A percentile compares a stretch with the other conserved stretches of the same genome.
phyloP scores from a whole-genome alignment of 2,329 filamentous ascomycete genomes.

The Helicocarpus griseus region DNA sequence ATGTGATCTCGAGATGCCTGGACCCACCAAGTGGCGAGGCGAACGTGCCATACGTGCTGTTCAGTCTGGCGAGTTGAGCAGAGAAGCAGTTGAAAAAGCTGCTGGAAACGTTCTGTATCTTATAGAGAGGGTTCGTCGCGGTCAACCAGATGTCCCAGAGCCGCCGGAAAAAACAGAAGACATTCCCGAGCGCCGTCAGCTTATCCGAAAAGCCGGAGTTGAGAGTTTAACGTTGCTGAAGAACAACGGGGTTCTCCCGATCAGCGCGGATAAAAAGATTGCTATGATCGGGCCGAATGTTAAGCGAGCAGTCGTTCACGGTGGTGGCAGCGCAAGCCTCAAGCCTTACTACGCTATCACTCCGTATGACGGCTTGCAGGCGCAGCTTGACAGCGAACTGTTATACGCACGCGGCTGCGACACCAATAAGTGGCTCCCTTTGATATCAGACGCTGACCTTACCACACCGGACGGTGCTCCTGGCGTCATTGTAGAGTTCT shows the following conservation, averaged over 20 bases:
- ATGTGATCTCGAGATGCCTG: constrained; percentile 16
- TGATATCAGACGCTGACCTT: constrained; percentile 37
- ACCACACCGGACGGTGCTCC: constrained; percentile 35
- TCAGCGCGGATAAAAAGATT: constrained; percentile 22
- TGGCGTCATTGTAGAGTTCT: constrained; percentile 47
- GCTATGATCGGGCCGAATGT: constrained; percentile 37
- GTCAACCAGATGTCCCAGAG: neutral
- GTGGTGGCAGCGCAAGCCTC: constrained; percentile 47
- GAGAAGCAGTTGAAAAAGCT: constrained; percentile 39
- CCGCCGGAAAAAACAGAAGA: constrained; percentile 37
- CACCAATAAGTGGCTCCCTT: constrained; percentile 47
- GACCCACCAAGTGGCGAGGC: constrained; percentile 13
- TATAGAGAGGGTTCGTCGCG: constrained; percentile 32
- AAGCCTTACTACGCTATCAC: constrained; percentile 16
- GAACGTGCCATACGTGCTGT: constrained; percentile 18
- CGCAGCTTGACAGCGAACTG: constrained; percentile 8
- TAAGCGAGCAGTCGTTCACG: constrained; percentile 28
- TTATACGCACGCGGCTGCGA: constrained; percentile 46
- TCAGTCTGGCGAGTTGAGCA: constrained; percentile 39
- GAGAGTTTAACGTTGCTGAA: constrained; percentile 58
- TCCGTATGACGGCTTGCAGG: constrained; percentile 15
- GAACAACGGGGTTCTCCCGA: constrained; percentile 52
- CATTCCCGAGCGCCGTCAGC: constrained; percentile 45
- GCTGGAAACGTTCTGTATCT: constrained; percentile 41
- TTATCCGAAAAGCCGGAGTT: constrained; percentile 50